Evolutionary conservation across 352 stramenopile species (phyloP).

Genomic region (Phytophthora parvispora): DNA sequence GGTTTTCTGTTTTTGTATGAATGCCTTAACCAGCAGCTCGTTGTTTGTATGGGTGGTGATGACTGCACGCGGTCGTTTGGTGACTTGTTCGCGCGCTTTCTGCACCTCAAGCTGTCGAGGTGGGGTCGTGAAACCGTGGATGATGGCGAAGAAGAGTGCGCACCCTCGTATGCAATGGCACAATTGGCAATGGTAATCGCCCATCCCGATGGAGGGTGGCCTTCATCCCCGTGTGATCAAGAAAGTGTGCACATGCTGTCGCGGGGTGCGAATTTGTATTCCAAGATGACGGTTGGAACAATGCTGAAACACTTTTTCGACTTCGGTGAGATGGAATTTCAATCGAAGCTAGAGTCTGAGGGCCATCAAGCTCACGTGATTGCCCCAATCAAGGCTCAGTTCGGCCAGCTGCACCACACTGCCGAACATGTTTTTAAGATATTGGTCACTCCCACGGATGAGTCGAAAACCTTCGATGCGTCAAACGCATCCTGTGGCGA

Average conservation of each 20-base stretch:
- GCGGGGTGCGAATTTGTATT: constrained; percentile 86
- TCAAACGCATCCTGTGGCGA: constrained; percentile 88
- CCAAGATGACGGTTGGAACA: constrained; percentile 79
- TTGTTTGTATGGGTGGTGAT: constrained; percentile 70
- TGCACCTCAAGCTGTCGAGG: constrained; percentile 87
- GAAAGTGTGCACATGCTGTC: constrained; percentile 79
- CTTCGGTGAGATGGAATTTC: constrained; percentile 73
- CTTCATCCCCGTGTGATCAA: constrained; percentile 67
- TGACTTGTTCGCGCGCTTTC: constrained; percentile 77
- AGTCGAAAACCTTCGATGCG: constrained; percentile 54
- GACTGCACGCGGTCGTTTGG: constrained; percentile 85
- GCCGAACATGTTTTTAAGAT: constrained; percentile 43
- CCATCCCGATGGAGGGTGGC: constrained; percentile 66
- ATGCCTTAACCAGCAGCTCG: constrained; percentile 77
- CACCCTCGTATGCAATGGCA: constrained; percentile 77
- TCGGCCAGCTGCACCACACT: constrained; percentile 61
- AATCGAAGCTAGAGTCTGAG: constrained; percentile 61
- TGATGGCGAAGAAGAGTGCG: constrained; percentile 86
- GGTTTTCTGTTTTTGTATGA: constrained; percentile 90
- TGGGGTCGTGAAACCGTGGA: constrained; percentile 89
- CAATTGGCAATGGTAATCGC: constrained; percentile 80
- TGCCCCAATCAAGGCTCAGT: constrained; percentile 70
- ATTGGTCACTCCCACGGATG: constrained; percentile 15
- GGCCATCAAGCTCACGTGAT: constrained; percentile 68
- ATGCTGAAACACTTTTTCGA: constrained; percentile 91